These are phyloP conservation scores for Dictyostelium discoideum DNA, from an alignment of 78 protist species.

Conservation along the genomic window DNA sequence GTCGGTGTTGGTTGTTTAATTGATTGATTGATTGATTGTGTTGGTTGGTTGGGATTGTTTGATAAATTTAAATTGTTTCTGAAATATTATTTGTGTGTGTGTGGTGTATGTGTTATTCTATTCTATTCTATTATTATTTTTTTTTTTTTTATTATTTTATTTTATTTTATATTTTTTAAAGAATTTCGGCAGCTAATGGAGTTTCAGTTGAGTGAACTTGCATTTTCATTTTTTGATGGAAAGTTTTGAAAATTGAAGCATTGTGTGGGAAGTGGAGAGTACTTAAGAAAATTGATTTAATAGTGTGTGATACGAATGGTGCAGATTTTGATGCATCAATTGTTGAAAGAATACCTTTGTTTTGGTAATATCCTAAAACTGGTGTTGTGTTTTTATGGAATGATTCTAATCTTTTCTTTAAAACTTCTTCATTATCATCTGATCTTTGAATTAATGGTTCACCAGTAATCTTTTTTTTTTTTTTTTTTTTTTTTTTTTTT, in stretches of 20 bases:
- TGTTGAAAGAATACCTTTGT: slow-evolving; percentile 61
- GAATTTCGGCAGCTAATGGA: not conserved
- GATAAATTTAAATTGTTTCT: not conserved
- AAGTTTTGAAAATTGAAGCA: not conserved
- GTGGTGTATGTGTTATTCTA: not conserved
- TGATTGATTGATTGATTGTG: not conserved
- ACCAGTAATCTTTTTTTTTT: slow-evolving; percentile 87
- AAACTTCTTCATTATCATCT: slow-evolving; percentile 93
- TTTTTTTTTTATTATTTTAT: not conserved
- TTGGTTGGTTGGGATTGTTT: not conserved
- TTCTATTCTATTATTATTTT: not conserved
- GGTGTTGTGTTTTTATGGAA: slow-evolving; percentile 80
- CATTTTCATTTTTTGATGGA: not conserved
- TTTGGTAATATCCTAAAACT: slow-evolving; percentile 68
- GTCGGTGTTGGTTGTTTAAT: not conserved
- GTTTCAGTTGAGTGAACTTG: not conserved
- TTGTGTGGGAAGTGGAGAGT: slow-evolving; percentile 61
- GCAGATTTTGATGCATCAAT: slow-evolving; percentile 76
- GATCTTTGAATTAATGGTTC: slow-evolving; percentile 95
- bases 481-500: not conserved
- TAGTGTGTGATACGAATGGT: slow-evolving; percentile 16
- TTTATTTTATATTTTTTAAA: no score
- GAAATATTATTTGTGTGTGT: not conserved
- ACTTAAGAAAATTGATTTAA: slow-evolving; percentile 48
- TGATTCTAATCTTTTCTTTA: slow-evolving; percentile 72